Percentiles rank a stretch among this genome's conserved stretches.
Evolutionary conservation across 129 eudicot genomes (phyloP).

Genomic region (Glebionis coronaria): DNA sequence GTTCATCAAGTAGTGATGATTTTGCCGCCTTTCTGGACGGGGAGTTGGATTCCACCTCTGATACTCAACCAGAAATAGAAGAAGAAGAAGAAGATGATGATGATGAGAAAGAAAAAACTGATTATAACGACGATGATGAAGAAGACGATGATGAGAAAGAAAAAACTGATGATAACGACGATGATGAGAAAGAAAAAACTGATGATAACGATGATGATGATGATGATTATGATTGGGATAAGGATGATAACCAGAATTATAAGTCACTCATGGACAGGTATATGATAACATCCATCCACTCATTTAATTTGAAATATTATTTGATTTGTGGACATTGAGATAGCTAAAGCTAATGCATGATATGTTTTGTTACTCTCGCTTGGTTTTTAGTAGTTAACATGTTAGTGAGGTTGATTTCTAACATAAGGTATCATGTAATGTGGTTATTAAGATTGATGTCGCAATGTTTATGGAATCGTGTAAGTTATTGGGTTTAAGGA

Average conservation of each 20-base stretch:
- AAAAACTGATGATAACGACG: background rate
- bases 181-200: background rate
- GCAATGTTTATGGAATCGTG: conserved; percentile 6
- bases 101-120: background rate
- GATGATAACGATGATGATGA: conserved; percentile 4
- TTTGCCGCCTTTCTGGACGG: conserved; percentile 52
- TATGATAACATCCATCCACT: conserved; percentile 10
- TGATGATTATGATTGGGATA: background rate
- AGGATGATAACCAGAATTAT: conserved; percentile 15
- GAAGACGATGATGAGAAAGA: conserved; percentile 3
- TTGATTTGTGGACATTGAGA: background rate
- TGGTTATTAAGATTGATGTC: conserved; percentile 2
- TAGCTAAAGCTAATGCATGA: conserved; percentile 8
- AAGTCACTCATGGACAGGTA: conserved; percentile 27
- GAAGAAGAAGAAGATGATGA: no score
- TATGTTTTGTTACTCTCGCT: conserved; percentile 9
- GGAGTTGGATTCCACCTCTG: conserved; percentile 49
- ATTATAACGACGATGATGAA: background rate
- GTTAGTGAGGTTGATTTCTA: background rate
- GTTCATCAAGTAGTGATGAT: conserved; percentile 64
- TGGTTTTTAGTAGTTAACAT: background rate
- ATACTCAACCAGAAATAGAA: conserved; percentile 30
- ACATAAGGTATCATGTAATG: background rate
- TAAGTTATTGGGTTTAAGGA: background rate
- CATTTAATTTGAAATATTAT: background rate